Conservation (phyloP, 345 rosid species). For the Gossypium mustelinum region DNA sequence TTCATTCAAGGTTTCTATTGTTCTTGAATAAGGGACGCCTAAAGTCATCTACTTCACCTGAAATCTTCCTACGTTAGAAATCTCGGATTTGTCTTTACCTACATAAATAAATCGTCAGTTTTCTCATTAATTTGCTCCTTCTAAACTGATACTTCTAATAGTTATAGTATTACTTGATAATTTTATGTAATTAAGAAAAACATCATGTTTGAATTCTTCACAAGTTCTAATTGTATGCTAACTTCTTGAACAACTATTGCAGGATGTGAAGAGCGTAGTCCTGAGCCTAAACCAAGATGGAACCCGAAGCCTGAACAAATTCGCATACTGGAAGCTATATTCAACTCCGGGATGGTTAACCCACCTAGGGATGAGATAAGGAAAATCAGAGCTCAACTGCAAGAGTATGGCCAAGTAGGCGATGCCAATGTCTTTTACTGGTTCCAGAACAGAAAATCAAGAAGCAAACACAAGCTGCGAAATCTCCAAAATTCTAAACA, state of each 20-base stretch:
- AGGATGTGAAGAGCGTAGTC: constrained; percentile 86
- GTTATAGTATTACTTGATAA: not conserved
- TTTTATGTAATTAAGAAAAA: constrained; percentile 6
- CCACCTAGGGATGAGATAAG: constrained; percentile 95
- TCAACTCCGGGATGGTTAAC: constrained; percentile 98
- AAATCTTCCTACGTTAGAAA: not conserved
- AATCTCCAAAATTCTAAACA: constrained; percentile 65
- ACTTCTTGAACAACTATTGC: constrained; percentile 17
- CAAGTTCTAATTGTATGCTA: not conserved
- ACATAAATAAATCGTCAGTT: constrained; percentile 10
- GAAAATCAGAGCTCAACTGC: constrained; percentile 77
- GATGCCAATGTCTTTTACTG: constrained; percentile 98
- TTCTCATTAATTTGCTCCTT: constrained; percentile 5
- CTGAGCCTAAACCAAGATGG: constrained; percentile 99
- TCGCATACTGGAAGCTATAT: constrained; percentile 86
- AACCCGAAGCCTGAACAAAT: constrained; percentile 99
- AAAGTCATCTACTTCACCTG: not conserved
- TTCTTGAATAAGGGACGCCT: not conserved
- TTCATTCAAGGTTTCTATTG: not conserved
- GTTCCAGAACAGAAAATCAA: constrained; percentile 98
- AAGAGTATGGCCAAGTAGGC: constrained; percentile 96
- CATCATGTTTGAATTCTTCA: not conserved
- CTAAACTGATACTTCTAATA: not conserved
- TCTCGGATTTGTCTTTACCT: constrained; percentile 1
- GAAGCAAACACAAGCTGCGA: constrained; percentile 93